Conservation (phyloP, 352 stramenopile species). For the Globisporangium cylindrosporum region DNA sequence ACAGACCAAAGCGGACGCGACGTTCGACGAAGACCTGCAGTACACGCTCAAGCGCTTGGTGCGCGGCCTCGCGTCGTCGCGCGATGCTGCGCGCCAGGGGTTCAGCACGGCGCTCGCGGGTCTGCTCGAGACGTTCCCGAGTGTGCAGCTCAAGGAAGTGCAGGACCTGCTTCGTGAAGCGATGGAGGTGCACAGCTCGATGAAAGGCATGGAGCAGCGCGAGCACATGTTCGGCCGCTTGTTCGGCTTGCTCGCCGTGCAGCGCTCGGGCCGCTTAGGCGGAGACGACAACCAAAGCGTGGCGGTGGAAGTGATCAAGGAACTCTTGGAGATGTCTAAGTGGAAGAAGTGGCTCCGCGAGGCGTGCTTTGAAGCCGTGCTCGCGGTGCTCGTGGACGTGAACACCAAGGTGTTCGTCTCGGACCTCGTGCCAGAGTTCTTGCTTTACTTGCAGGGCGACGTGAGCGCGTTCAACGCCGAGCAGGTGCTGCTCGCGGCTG, state of each 20-base stretch:
- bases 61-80: constrained; percentile 85
- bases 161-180: constrained; percentile 59
- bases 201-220: constrained; percentile 92
- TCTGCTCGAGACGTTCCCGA: constrained; percentile 57
- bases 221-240: constrained; percentile 91
- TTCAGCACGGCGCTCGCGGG: constrained; percentile 83
- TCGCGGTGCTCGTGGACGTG: constrained; percentile 59
- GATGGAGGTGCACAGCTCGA: constrained; percentile 78
- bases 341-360: constrained; percentile 90
- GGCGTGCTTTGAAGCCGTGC: constrained; percentile 63
- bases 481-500: constrained; percentile 73
- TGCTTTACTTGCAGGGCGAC: constrained; percentile 28
- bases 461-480: constrained; percentile 63
- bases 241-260: constrained; percentile 83
- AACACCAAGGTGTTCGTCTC: constrained; percentile 46
- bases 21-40: constrained; percentile 50
- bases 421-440: constrained; percentile 34
- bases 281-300: constrained; percentile 33
- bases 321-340: constrained; percentile 43
- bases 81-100: constrained; percentile 85
- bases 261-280: constrained; percentile 63
- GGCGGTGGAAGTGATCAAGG: constrained; percentile 36
- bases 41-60: constrained; percentile 92
- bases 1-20: constrained; percentile 25
- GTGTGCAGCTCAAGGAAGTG: constrained; percentile 44